phyloP scores from a whole-genome alignment of 441 rosid genomes.

The Gossypium trilobum region DNA sequence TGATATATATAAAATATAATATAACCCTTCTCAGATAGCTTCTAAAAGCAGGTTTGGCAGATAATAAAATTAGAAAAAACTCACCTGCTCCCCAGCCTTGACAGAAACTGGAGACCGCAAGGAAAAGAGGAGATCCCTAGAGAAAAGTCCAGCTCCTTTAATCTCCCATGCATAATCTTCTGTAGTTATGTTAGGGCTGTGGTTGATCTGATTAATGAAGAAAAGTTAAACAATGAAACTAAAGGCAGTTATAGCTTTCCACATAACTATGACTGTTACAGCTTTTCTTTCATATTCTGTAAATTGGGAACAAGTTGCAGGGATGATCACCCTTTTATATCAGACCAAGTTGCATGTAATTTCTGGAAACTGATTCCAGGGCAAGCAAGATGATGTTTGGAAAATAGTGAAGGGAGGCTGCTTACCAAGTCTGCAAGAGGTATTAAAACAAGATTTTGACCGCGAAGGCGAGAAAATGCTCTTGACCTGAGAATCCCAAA shows the following conservation, averaged over 20 bases:
- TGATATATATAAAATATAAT: too few relatives aligned
- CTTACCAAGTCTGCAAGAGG: constrained; percentile 87
- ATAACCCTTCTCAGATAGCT: too few relatives aligned
- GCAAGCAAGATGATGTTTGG: not conserved
- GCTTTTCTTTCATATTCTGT: too few relatives aligned
- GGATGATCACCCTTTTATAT: not conserved
- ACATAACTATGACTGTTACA: not conserved
- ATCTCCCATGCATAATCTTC: constrained; percentile 86
- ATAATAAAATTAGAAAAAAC: not conserved
- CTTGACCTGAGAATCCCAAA: constrained; percentile 83
- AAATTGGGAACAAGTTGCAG: not conserved
- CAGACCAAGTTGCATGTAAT: not conserved
- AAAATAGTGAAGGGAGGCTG: not conserved
- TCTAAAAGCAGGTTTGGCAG: too few relatives aligned
- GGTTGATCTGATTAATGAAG: constrained; percentile 59
- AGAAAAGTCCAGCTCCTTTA: constrained; percentile 84
- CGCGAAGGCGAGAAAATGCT: constrained; percentile 80
- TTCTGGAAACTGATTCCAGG: not conserved
- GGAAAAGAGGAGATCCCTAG: constrained; percentile 76
- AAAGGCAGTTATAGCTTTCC: not conserved
- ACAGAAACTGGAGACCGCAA: constrained; percentile 64
- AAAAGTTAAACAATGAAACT: constrained; percentile 18
- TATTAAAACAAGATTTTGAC: constrained; percentile 72
- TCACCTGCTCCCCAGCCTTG: constrained; percentile 88
- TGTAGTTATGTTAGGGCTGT: constrained; percentile 56